Evolutionary conservation across 1,284 basidiomycete species (phyloP), one percentile per base, ranked within the genome.

Genomic region (Pseudozyma sp.): DNA sequence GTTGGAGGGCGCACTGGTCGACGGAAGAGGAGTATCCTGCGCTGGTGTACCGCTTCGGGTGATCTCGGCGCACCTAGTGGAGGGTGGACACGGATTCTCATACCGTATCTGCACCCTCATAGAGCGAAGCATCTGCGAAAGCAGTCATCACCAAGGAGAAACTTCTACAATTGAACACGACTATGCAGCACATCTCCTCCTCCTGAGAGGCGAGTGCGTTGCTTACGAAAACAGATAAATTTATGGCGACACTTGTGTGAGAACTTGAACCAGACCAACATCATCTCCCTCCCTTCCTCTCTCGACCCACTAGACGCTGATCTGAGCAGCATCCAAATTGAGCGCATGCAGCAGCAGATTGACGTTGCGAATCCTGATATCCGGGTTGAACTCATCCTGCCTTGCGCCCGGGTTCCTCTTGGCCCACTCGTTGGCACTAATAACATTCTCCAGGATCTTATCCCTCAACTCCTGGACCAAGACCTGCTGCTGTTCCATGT

Each of bases 401-500:
- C 31, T 47, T 7, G 30, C 77, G 10, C 30, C 78, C 53, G 50
- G 78, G 66, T 65, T 68, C 1, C 68, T 16, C 39, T 66, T 79
- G 35, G 57, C 55, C 72, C 64, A 73, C 54, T 81, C 76, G 81
- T 90, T 91, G 17, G 90, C 92, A 47, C 88, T 90, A 62, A 90
- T 85, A 30, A 96, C 91, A 75, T 92, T 93, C 77, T 94, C 92
- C 42, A 96, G 87, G 17, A 97, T 92, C 85, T 97, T 96, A 78
- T 97, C 96, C 63, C 94, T 90, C 47, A 98, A 87, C 47, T 91
- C 89, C 42, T 90, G 90, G 19, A 99, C 94, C 43, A 99, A 88
- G 53, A 90, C 87, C 72, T 93, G 91, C 83, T 89, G 89, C 82
- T 98, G 94, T 81, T 93, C 91, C 78, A 94, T 91, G 54, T 90